Conservation (phyloP, 495 filamentous ascomycete genomes). For the Tuber umbilicatum region DNA sequence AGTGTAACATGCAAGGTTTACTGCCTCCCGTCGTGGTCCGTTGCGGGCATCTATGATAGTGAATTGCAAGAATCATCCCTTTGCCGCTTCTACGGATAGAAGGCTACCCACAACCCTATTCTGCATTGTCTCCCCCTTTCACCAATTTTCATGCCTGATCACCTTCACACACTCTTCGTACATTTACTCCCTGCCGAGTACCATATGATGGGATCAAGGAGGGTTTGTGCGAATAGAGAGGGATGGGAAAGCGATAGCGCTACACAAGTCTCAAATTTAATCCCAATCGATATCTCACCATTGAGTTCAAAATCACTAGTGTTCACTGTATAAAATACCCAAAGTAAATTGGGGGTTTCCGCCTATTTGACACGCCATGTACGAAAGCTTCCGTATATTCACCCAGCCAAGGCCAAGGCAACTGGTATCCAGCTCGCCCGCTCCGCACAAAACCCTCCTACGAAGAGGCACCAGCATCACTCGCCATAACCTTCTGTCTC, state of each 20-base stretch:
- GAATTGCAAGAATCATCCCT: too few species aligned
- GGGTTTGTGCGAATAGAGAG: neutral
- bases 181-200: too few species aligned
- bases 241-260: neutral
- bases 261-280: neutral
- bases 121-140: too few species aligned
- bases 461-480: constrained; percentile 7
- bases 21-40: too few species aligned
- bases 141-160: too few species aligned
- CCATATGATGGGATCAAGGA: neutral
- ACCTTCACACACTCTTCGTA: too few species aligned
- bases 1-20: too few species aligned
- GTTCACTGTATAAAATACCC: neutral
- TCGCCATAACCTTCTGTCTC: constrained; percentile 53
- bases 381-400: neutral
- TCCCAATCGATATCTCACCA: neutral
- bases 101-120: too few species aligned
- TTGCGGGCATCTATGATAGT: too few species aligned
- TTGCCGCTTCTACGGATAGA: too few species aligned
- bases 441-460: neutral
- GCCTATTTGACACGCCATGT: neutral
- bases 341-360: neutral
- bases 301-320: neutral
- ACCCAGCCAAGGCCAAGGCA: neutral
- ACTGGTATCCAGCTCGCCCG: neutral